Evolutionary conservation across 495 filamentous ascomycete species (phyloP), one percentile per base, ranked within the genome.

Genomic region (Hypoxylon crocopeplum): DNA sequence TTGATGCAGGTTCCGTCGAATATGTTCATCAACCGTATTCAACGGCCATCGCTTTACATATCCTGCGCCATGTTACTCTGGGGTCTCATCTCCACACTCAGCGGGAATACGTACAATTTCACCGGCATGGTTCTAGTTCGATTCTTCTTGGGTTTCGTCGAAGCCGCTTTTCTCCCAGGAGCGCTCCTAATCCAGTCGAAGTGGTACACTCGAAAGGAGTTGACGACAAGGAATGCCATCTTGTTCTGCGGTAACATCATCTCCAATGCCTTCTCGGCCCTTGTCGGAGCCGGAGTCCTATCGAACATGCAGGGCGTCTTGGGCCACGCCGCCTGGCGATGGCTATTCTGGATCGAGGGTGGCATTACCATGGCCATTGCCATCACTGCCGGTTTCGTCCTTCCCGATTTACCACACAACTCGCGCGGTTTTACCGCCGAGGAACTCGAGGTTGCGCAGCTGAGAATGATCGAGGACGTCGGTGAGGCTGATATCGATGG

Each of bases 261-360:
- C 21, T 82, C 81, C 41, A 84, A 84, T 47, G 81, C 83, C 17
- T 85, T 87, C 64, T 84, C 82, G 8, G 83, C 83, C 0, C 67
- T 88, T 1, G 80, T 88, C 19, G 84, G 80, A 3, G 84, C 84
- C 3, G 84, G 82, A 12, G 74, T 83, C 3, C 56, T 77, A 42
- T 77, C 72, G 8, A 76, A 79, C 42, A 77, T 79, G 81, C 79
- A 81, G 17, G 77, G 77, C 5, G 55, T 69, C 10, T 46, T 75
- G 7, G 79, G 78, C 29, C 69, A 77, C 19, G 66, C 72, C 22
- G 78, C 79, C n/a, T 82, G 80, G 78, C 67, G 77, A 37, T 91
- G 88, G 88, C 72, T 91, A 22, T 91, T 89, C 78, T 77, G 67
- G 88, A 87, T 93, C 51, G 89, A 92, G 68, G 89, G 89, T 32